Evolutionary conservation across 2,329 filamentous ascomycete species (phyloP), one percentile per base, ranked within the genome.

Genomic region (Grosmannia serpens): DNA sequence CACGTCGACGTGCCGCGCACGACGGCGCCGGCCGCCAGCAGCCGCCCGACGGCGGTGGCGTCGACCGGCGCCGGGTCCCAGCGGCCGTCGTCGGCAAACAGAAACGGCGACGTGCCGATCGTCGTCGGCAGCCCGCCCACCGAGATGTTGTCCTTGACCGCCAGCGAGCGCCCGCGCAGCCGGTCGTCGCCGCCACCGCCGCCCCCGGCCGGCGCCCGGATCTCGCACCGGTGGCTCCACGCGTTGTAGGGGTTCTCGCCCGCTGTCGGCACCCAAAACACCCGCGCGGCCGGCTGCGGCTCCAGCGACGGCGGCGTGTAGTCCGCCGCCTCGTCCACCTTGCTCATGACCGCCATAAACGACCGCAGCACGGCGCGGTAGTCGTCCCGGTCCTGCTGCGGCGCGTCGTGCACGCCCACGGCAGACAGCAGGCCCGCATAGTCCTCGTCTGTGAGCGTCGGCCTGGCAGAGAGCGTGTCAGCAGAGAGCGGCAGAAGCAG

Each of bases 1-100:
- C 90, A 86, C 84, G 91, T 90, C 2, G 78, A 86, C 0, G 82
- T 90, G 11, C 87, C 87, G 13, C 89, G 72, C 24, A 89, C 74
- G 17, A 91, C 74, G 1, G 81, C 86, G 1, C 89, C 89, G 0
- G 85, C 83, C 53, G 88, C 83, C 65, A 68, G 65, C 5, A 71
- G 63, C 4, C 68, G 64, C 4, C 56, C 57, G 1, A 68, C 68
- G 10, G 66, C 65, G 20, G 70, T 62, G 17, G 66, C 66, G 46
- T 86, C 78, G 66, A 86, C 80, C 67, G 85, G 83, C 67, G 77
- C 76, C 4, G 89, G 82, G 65, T 83, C 86, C 84, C 85, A 91
- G 24, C 81, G 13, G 17, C 51, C 46, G 31, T 62, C 63, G n/a
- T 66, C 63, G 15, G 67, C 67, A 0, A 77, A 67, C 0, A 66